Evolutionary conservation across 208 protist genomes (phyloP).

Genomic region (Wallacemonas rigidus): DNA sequence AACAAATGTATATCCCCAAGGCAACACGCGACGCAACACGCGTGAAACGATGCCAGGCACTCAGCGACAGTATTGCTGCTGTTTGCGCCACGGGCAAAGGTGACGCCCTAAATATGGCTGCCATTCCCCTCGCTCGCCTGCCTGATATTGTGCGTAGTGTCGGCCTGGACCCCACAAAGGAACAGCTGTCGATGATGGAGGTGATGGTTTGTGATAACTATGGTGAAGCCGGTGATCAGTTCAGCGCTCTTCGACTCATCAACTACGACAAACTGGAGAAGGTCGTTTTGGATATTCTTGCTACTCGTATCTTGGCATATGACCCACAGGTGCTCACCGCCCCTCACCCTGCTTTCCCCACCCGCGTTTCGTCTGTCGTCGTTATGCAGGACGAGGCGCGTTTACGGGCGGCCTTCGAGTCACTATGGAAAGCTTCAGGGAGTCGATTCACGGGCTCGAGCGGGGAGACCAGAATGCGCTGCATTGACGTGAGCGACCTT

Average conservation of each 20-base stretch:
- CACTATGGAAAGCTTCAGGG: conserved; percentile 31
- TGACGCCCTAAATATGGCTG: not conserved
- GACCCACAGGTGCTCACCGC: conserved; percentile 27
- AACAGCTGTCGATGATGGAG: conserved; percentile 35
- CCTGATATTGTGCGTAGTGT: conserved; percentile 51
- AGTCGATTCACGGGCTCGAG: not conserved
- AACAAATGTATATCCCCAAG: conserved; percentile 51
- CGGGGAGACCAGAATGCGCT: conserved; percentile 16
- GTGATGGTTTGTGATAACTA: conserved; percentile 14
- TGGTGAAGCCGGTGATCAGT: not conserved
- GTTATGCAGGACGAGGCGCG: conserved; percentile 16
- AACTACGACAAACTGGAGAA: conserved; percentile 35
- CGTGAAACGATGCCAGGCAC: conserved; percentile 9
- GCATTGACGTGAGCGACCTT: conserved; percentile 20
- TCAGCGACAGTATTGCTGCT: conserved; percentile 14
- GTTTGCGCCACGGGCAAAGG: conserved; percentile 27
- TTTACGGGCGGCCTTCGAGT: conserved; percentile 37
- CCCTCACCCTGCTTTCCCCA: conserved; percentile 16
- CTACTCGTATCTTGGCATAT: conserved; percentile 36
- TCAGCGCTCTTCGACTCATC: not conserved
- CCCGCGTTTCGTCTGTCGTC: conserved; percentile 35
- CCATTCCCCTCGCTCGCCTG: conserved; percentile 34
- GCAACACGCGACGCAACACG: conserved; percentile 7
- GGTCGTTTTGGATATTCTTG: conserved; percentile 24
- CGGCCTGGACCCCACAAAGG: conserved; percentile 43